Base-by-base conservation (phyloP, 2,329 filamentous ascomycete genomes). In the Celoporthe dispersa region DNA sequence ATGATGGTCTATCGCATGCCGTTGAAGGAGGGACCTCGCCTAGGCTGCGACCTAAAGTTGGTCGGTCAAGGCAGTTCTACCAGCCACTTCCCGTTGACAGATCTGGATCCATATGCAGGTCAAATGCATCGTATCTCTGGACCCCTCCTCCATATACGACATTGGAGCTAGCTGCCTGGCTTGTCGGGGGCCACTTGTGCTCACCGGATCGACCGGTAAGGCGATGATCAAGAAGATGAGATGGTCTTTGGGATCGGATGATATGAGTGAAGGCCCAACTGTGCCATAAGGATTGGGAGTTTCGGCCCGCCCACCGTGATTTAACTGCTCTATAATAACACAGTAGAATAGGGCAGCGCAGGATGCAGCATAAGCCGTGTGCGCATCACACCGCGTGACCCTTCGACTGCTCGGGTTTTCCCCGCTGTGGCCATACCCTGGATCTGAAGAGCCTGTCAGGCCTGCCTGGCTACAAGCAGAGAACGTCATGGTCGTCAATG, bases 221-320 rank as follows among this genome's bases (percentile, higher is more conserved):
- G 62, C 22, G 51, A n/a, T 6, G 61, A 39, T 64, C 48, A 64
- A 39, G 61, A 37, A 59, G 35, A 65, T 37, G 48, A 19, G 35
- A 64, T 41, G 51, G 22, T 22, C 25, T 51, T 28, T 41, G 28
- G 63, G 63, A 65, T 48, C 25, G 28, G 19, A 31, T 57, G 19
- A 31, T 22, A 41, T 41, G 25, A 31, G 22, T 31, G 3, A 28
- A 64, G 31, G 16, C 41, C 41, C 39, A 31, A n/a, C 53, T 68
- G 9, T 51, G 53, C 37, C 51, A 57, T 51, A 19, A 25, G 31
- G 16, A 25, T 14, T 68, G n/a, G 67, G 61, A 64, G 37, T 64
- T 25, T 33, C 61, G 67, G 61, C 51, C 67, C 61, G 67, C 22
- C 55, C 60, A 48, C 67, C 51, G 67, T 41, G 51, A n/a, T 16